phyloP scores from a whole-genome alignment of 768 basidiomycete species.

The Rhodotorula sphaerocarpa region DNA sequence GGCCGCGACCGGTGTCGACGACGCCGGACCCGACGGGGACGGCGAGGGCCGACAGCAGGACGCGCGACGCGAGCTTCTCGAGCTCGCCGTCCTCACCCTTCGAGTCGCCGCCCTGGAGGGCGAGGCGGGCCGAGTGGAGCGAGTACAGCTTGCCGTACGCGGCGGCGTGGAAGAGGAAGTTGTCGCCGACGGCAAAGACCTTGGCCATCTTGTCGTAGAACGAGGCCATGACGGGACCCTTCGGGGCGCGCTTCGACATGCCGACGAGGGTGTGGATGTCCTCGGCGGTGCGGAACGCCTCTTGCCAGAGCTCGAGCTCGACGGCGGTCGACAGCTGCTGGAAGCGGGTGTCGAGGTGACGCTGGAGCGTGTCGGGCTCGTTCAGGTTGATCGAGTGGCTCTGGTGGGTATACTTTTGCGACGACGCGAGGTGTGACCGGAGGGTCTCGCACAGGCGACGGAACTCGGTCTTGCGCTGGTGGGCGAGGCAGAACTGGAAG shows the following conservation, averaged over 20 bases:
- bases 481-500: constrained; percentile 89
- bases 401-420: constrained; percentile 90
- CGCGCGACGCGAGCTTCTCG: constrained; percentile 74
- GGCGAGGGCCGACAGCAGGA: constrained; percentile 82
- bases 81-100: constrained; percentile 58
- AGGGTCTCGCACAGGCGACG: constrained; percentile 92
- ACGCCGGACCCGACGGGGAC: constrained; percentile 66
- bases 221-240: constrained; percentile 94
- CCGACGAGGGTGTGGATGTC: constrained; percentile 93
- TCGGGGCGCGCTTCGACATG: constrained; percentile 83
- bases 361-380: constrained; percentile 87
- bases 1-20: constrained; percentile 15
- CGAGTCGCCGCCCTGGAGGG: constrained; percentile 50
- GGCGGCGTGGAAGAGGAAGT: constrained; percentile 89
- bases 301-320: constrained; percentile 97
- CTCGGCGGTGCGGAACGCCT: constrained; percentile 95
- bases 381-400: constrained; percentile 89
- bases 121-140: constrained; percentile 48
- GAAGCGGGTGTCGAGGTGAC: constrained; percentile 93
- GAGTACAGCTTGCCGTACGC: constrained; percentile 82
- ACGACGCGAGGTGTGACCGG: constrained; percentile 84
- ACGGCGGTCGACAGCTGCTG: constrained; percentile 93
- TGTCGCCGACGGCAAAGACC: constrained; percentile 92
- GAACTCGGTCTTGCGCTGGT: constrained; percentile 93
- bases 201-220: constrained; percentile 97